phyloP scores from a whole-genome alignment of 2,329 filamentous ascomycete genomes.

The Drechslerella dactyloides region DNA sequence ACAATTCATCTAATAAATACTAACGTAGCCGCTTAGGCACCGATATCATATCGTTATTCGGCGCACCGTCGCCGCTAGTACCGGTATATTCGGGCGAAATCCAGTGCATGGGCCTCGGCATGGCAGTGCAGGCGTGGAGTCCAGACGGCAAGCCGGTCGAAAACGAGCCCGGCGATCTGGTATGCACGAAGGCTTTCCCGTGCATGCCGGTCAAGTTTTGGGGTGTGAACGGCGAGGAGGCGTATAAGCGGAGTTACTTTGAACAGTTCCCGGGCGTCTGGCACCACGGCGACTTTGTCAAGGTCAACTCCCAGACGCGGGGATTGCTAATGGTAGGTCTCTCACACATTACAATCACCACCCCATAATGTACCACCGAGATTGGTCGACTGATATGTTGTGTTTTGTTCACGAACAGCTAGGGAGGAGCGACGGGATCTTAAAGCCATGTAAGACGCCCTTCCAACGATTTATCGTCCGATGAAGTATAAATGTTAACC shows the following conservation, averaged over 20 bases:
- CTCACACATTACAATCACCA: neutral
- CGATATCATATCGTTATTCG: slow-evolving; percentile 95
- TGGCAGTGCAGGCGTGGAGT: slow-evolving; percentile 73
- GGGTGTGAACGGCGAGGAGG: slow-evolving; percentile 72
- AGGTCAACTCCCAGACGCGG: slow-evolving; percentile 72
- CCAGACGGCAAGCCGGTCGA: slow-evolving; percentile 60
- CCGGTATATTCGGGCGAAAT: slow-evolving; percentile 77
- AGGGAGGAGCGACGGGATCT: slow-evolving; percentile 78
- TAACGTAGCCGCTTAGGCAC: slow-evolving; percentile 63
- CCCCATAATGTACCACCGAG: neutral
- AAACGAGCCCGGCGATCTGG: slow-evolving; percentile 81
- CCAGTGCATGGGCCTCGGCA: slow-evolving; percentile 77
- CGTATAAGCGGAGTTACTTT: slow-evolving; percentile 86
- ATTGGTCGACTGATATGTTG: neutral
- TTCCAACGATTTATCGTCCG: no score
- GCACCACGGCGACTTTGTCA: slow-evolving; percentile 94
- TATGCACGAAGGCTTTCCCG: slow-evolving; percentile 85
- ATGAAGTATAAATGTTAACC: no score
- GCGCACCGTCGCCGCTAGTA: slow-evolving; percentile 77
- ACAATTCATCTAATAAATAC: neutral
- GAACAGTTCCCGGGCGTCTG: slow-evolving; percentile 77
- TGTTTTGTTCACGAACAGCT: slow-evolving; percentile 16
- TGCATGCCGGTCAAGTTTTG: slow-evolving; percentile 92
- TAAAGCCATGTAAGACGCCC: slow-evolving; percentile 71
- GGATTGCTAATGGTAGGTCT: slow-evolving; percentile 84